Conservation (phyloP, 306 rosid genomes). For the Crataegus laevigata region DNA sequence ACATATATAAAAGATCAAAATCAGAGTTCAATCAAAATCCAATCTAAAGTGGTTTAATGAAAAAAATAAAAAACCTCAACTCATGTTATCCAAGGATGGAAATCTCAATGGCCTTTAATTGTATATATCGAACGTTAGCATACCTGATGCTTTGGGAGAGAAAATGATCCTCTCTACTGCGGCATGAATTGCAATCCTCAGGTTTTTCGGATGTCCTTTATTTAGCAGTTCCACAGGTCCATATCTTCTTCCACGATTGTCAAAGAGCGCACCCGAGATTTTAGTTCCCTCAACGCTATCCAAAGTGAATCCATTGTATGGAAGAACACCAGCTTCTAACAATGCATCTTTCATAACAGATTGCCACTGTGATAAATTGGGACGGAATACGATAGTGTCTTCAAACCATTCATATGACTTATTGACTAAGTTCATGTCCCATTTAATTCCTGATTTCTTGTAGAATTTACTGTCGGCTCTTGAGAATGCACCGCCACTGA, state of each 20-base stretch:
- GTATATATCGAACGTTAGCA: too few species aligned
- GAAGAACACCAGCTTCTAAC: constrained; percentile 4
- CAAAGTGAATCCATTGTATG: constrained; percentile 11
- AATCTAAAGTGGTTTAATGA: too few species aligned
- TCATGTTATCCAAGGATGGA: too few species aligned
- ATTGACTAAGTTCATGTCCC: constrained; percentile 19
- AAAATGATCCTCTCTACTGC: too few species aligned
- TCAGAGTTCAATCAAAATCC: too few species aligned
- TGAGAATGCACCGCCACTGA: constrained; percentile 13
- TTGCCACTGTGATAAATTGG: not conserved
- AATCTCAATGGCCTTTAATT: too few species aligned
- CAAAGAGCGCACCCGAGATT: constrained; percentile 3
- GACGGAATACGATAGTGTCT: not conserved
- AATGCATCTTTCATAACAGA: not conserved
- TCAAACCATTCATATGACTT: constrained; percentile 23
- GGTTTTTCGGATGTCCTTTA: not conserved
- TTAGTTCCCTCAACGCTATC: constrained; percentile 11
- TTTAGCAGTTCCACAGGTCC: constrained; percentile 31
- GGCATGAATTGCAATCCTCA: not conserved
- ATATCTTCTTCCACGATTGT: constrained; percentile 5
- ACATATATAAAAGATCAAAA: too few species aligned
- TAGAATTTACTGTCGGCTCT: constrained; percentile 12
- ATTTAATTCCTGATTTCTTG: not conserved
- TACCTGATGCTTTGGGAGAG: too few species aligned
- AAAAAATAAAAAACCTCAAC: too few species aligned